Conservation (phyloP, 2,329 filamentous ascomycete species). For the Alternaria sp. region DNA sequence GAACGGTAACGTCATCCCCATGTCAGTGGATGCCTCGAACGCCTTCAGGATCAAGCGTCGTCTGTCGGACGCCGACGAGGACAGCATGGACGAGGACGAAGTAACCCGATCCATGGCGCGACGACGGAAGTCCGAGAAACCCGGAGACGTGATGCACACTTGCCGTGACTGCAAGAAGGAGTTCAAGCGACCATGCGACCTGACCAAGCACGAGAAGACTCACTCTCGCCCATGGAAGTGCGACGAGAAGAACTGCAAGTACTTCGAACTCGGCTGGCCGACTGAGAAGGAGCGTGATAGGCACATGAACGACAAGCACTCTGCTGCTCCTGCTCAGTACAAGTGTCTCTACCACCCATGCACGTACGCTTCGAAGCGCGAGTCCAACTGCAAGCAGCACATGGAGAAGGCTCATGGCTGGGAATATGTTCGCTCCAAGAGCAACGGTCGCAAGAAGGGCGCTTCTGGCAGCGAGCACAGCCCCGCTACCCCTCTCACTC, state of each 20-base stretch:
- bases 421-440: conserved; percentile 91
- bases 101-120: conserved; percentile 93
- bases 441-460: conserved; percentile 66
- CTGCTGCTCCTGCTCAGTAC: conserved; percentile 76
- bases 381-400: conserved; percentile 97
- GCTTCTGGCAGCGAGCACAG: conserved; percentile 32
- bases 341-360: conserved; percentile 84
- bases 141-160: conserved; percentile 81
- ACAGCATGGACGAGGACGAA: conserved; percentile 78
- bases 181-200: conserved; percentile 95
- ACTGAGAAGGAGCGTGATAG: conserved; percentile 98
- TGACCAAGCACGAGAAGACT: conserved; percentile 98
- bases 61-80: conserved; percentile 55
- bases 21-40: conserved; percentile 64
- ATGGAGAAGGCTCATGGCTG: conserved; percentile 97
- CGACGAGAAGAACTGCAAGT: conserved; percentile 81
- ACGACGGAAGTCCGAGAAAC: conserved; percentile 88
- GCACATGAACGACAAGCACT: conserved; percentile 96
- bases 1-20: conserved; percentile 78
- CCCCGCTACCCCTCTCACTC: conserved; percentile 42
- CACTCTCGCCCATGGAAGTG: conserved; percentile 98
- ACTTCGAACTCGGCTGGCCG: conserved; percentile 87
- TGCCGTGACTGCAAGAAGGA: conserved; percentile 84
- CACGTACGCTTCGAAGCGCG: conserved; percentile 91
- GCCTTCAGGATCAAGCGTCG: conserved; percentile 65